Evolutionary conservation across 345 rosid species (phyloP).

Genomic region (Odontarrhena argentea): DNA sequence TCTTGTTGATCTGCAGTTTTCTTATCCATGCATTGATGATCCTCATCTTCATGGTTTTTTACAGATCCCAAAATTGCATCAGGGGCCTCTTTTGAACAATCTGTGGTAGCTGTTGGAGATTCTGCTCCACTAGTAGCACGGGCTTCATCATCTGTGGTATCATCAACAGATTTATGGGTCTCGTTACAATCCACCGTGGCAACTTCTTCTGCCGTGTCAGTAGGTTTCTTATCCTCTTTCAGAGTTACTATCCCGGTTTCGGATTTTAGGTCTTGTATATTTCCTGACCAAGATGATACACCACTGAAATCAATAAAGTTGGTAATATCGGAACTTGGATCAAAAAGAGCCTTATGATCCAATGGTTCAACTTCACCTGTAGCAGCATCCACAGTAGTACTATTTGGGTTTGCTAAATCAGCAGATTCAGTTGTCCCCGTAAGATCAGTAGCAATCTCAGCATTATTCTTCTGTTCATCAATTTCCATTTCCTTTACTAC

Average conservation of each 20-base stretch:
- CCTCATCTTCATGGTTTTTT: constrained; percentile 14
- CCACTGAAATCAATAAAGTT: constrained; percentile 49
- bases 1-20: constrained; percentile 24
- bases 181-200: constrained; percentile 28
- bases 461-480: constrained; percentile 38
- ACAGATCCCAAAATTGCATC: constrained; percentile 31
- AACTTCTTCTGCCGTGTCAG: constrained; percentile 34
- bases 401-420: constrained; percentile 29
- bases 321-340: constrained; percentile 41
- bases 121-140: background rate
- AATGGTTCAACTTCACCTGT: constrained; percentile 44
- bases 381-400: constrained; percentile 31
- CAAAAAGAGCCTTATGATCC: constrained; percentile 44
- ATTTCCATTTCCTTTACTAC: constrained; percentile 35
- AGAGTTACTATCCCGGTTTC: constrained; percentile 27
- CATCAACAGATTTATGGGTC: constrained; percentile 14
- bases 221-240: constrained; percentile 34
- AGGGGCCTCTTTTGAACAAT: constrained; percentile 2
- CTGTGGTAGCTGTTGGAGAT: constrained; percentile 22
- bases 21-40: constrained; percentile 19
- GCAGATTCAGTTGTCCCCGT: constrained; percentile 14
- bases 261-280: constrained; percentile 40
- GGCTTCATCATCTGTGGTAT: constrained; percentile 17
- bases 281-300: constrained; percentile 46
- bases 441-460: constrained; percentile 18